These are phyloP conservation scores for Achlya hypogyna DNA, from an alignment of 352 stramenopile species.

Conservation along the genomic window DNA sequence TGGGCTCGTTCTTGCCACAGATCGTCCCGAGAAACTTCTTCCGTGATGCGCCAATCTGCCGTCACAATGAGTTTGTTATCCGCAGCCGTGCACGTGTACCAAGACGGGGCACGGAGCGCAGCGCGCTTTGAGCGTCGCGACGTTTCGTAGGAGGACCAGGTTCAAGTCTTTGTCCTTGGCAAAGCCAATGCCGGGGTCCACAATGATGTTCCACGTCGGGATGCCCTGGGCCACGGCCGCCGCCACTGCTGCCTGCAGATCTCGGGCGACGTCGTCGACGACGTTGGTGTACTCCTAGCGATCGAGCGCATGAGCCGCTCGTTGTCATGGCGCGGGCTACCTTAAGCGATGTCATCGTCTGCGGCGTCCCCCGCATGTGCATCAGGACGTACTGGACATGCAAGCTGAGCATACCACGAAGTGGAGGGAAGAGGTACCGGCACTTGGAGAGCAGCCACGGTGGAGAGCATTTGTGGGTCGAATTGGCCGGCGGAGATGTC, in stretches of 20 bases:
- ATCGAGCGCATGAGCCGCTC: conserved; percentile 1
- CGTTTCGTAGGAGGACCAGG: conserved; percentile 79
- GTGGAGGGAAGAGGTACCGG: conserved; percentile 32
- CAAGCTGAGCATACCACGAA: background rate
- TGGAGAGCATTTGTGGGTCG: conserved; percentile 87
- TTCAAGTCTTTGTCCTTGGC: conserved; percentile 91
- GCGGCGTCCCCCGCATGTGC: conserved; percentile 95
- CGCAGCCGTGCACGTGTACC: conserved; percentile 22
- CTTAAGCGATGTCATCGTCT: conserved; percentile 91
- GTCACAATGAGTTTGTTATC: conserved; percentile 32
- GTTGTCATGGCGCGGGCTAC: conserved; percentile 20
- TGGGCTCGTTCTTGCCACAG: conserved; percentile 66
- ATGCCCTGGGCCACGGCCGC: conserved; percentile 82
- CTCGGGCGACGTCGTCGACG: conserved; percentile 73
- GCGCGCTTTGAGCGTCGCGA: conserved; percentile 39
- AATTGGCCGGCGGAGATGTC: conserved; percentile 93
- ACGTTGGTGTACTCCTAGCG: conserved; percentile 85
- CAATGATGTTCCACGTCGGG: conserved; percentile 90
- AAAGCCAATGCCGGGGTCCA: conserved; percentile 98
- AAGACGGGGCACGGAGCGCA: conserved; percentile 50
- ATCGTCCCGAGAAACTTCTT: conserved; percentile 98
- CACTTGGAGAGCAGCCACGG: conserved; percentile 78
- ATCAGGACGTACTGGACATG: conserved; percentile 87
- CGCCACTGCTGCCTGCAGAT: conserved; percentile 62
- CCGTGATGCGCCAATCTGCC: conserved; percentile 85